These are phyloP conservation scores for Azolla pinnata DNA, from an alignment of 75 land plant genomes.

Conservation along the genomic window DNA sequence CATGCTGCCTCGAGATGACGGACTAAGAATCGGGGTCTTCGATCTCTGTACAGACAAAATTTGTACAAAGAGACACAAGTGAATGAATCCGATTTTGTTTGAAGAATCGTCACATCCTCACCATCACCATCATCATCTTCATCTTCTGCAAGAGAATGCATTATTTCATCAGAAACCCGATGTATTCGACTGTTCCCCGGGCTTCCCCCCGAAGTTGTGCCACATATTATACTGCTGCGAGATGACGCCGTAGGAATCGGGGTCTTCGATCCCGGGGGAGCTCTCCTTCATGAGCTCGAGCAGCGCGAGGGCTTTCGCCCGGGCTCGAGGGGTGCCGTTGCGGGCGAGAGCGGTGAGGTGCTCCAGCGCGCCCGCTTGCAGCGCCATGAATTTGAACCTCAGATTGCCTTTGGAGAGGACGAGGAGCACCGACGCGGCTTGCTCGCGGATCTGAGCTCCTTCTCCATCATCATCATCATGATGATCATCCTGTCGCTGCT, in stretches of 20 bases:
- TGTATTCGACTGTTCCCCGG: neutral
- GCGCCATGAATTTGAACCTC: slow-evolving; percentile 27
- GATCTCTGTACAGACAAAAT: no score
- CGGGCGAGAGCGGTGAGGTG: slow-evolving; percentile 15
- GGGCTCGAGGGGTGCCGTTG: slow-evolving; percentile 42
- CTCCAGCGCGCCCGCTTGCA: neutral
- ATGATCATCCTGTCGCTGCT: no score
- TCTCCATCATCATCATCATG: no score
- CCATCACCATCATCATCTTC: no score
- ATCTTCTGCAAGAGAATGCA: no score
- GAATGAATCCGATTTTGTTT: no score
- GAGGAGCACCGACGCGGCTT: slow-evolving; percentile 53
- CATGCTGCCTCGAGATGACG: no score
- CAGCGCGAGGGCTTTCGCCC: slow-evolving; percentile 50
- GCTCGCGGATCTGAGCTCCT: slow-evolving; percentile 39
- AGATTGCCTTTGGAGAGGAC: slow-evolving; percentile 50
- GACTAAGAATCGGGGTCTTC: no score
- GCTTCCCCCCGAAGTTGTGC: neutral
- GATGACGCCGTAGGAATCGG: slow-evolving; percentile 7
- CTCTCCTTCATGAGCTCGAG: slow-evolving; percentile 35
- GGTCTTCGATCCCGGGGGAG: slow-evolving; percentile 21
- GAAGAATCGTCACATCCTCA: no score
- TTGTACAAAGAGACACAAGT: no score
- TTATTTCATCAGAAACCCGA: slow-evolving; percentile 3
- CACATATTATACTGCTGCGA: neutral